Percentiles rank a stretch among this genome's conserved stretches.
Conservation (phyloP, 2,329 filamentous ascomycete genomes). For the Sporothrix curviconia region DNA sequence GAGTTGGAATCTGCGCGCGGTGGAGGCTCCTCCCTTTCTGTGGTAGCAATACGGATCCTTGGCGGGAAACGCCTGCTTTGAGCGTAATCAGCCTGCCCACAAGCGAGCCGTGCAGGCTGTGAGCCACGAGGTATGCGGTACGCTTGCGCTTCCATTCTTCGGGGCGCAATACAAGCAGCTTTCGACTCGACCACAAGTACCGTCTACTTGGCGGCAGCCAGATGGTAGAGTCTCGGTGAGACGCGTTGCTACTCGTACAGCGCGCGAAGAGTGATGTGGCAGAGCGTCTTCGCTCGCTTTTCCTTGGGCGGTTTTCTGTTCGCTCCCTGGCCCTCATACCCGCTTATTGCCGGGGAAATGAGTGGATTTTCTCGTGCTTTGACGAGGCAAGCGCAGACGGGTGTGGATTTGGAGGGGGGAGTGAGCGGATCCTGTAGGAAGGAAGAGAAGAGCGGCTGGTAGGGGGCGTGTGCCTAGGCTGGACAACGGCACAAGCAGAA, state of each 20-base stretch:
- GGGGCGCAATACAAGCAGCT: too few species aligned
- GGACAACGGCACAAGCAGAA: too few species aligned
- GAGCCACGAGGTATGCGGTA: too few species aligned
- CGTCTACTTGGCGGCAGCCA: not conserved
- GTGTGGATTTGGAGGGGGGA: conserved; percentile 1
- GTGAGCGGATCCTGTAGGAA: not conserved
- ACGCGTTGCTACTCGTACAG: conserved; percentile 1
- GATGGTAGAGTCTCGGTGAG: not conserved
- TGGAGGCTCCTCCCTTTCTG: not conserved
- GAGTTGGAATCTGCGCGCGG: conserved; percentile 5
- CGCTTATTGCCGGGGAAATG: conserved; percentile 15
- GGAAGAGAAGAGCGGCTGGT: not conserved
- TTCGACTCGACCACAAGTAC: too few species aligned
- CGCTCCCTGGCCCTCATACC: conserved; percentile 1
- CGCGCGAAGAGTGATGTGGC: not conserved
- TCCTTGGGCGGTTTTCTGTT: conserved; percentile 5
- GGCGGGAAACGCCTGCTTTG: conserved; percentile 5
- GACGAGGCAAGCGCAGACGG: conserved; percentile 19
- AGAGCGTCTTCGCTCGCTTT: not conserved
- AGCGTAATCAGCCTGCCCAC: not conserved
- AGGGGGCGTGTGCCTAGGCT: not conserved
- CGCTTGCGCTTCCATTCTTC: too few species aligned
- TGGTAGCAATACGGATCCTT: too few species aligned
- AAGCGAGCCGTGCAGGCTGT: too few species aligned
- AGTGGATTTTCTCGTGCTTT: conserved; percentile 14